Base-by-base conservation (phyloP, 2,329 filamentous ascomycete genomes). In the Shiraia sp. region DNA sequence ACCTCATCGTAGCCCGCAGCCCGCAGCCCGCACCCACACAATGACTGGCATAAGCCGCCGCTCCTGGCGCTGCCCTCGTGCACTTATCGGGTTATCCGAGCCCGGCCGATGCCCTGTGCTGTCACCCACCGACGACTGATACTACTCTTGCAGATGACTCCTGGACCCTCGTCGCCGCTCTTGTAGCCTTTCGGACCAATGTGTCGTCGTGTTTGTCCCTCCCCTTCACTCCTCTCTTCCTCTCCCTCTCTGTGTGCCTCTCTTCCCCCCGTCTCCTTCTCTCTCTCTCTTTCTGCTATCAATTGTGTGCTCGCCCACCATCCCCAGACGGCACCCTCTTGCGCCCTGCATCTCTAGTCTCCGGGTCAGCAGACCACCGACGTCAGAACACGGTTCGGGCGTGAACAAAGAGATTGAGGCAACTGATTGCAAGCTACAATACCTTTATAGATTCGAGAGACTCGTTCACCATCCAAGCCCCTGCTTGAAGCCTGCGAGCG, bases 11-110 rank as follows among this genome's bases (percentile, higher is more conserved):
- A 32, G 13, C 12, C 30, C 15, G 30, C 30, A 16, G 16, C 30
- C 12, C 14, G 12, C 19, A 16, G 47, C 45, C 27, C 37, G 29
- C 40, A 52, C 26, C 41, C 27, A 36, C 46, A 55, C 52, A 48
- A 38, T 43, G 44, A 34, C 45, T 45, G 41, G 33, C 35, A 51
- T 45, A 32, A 36, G 36, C 30, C 39, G 34, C 32, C 32, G 55
- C 53, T 50, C 17, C 45, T 51, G 38, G 38, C 36, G 49, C n/a
- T n/a, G n/a, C 49, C 39, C 45, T 46, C 49, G 42, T 17, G 39
- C 26, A 42, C 43, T 36, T 47, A 52, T 56, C 47, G 48, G 59
- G 58, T 45, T 51, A 57, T 56, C 53, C 53, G 58, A 53, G 51
- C 52, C 58, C 37, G 50, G 45, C 45, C 42, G 42, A 48, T 43